phyloP scores from a whole-genome alignment of 2,329 filamentous ascomycete genomes.

The Sodiomyces alkalinus region DNA sequence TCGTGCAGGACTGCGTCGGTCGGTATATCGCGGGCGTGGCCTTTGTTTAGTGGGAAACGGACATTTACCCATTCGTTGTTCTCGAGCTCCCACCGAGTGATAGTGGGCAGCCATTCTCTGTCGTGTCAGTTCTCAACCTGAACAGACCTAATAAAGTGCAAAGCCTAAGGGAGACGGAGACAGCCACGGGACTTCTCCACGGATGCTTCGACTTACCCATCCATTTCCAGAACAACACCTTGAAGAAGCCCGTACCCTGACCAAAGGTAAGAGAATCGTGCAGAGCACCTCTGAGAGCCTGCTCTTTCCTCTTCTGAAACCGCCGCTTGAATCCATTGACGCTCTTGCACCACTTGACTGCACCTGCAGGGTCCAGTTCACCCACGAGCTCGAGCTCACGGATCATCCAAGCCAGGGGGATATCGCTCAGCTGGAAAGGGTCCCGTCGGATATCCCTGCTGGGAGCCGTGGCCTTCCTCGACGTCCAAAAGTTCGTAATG shows the following conservation, averaged over 20 bases:
- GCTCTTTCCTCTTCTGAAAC: constrained; percentile 15
- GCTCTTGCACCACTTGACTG: constrained; percentile 19
- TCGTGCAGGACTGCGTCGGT: constrained; percentile 22
- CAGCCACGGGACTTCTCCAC: neutral
- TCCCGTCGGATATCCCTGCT: constrained; percentile 16
- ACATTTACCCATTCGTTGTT: constrained; percentile 16
- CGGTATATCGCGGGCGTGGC: constrained; percentile 21
- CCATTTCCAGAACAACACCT: constrained; percentile 24
- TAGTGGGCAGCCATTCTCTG: constrained; percentile 22
- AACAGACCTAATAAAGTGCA: neutral
- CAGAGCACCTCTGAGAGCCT: constrained; percentile 17
- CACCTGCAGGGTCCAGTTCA: constrained; percentile 12
- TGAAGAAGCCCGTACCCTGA: constrained; percentile 20
- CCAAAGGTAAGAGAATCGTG: constrained; percentile 24
- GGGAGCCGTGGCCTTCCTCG: constrained; percentile 16
- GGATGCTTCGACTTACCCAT: constrained; percentile 27
- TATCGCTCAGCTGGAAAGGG: constrained; percentile 29
- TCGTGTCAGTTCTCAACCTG: neutral
- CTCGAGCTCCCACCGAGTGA: constrained; percentile 24
- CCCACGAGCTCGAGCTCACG: constrained; percentile 27
- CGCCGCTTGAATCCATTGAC: constrained; percentile 16
- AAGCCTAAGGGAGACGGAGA: neutral
- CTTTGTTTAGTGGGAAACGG: constrained; percentile 22
- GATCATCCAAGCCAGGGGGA: constrained; percentile 37
- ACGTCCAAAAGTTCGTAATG: constrained; percentile 20